Evolutionary conservation across 139 green algal species (phyloP), one percentile per base, ranked within the genome.

Genomic region (Closterium sp.): DNA sequence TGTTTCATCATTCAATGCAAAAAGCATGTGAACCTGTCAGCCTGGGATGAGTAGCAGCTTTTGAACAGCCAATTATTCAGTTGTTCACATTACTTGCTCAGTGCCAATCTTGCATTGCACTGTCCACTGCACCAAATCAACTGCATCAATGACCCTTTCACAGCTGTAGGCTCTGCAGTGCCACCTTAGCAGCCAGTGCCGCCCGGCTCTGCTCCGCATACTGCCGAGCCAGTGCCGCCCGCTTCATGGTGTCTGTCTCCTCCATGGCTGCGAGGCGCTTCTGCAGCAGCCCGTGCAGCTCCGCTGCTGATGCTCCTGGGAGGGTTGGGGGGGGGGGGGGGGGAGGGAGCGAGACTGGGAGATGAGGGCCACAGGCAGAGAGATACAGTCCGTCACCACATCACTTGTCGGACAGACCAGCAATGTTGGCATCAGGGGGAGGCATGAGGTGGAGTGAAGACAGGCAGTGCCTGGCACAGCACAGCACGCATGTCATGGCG

Each of bases 281-380:
- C 45, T 93, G 86, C 86, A 93, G 86, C 42, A 93, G 86, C 34
- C 28, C 84, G n/a, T 93, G 86, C 27, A 84, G 30, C 91, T 93
- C 91, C 9, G 29, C 62, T 21, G 62, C 21, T 28, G 89, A 89
- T 4, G 91, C 91, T 19, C 91, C 91, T 93, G 89, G 1, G 42
- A 7, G 9, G 42, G 27, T 6, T 22, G 85, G 85, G 1, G 27
- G n/a, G n/a, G n/a, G n/a, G 88, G 27, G 27, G 42, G 24, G 27
- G 2, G 38, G 9, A 24, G 4, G 34, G 88, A 9, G 70, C 70
- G 7, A n/a, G n/a, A n/a, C n/a, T n/a, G n/a, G 13, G 38, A 9
- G 91, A 62, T 31, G 28, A 92, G 79, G 42, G 79, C n/a, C 10
- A 92, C 86, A 92, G 91, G 11, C 2, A 13, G 34, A 28, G 2